Base-by-base conservation (phyloP, 2,329 filamentous ascomycete species). In the Westerdykella sp. region DNA sequence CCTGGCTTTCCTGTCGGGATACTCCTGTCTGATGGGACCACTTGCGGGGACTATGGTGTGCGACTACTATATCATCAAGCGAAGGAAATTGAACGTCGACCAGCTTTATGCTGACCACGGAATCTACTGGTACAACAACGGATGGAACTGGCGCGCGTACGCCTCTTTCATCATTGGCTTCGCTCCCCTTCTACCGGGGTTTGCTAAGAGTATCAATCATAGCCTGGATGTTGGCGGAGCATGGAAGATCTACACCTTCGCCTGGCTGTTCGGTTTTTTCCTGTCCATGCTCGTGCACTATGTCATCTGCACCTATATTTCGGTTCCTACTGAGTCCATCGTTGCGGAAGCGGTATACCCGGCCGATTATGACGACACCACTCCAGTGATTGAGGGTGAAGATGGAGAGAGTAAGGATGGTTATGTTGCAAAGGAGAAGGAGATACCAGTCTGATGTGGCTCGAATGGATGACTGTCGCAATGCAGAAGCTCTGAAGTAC, bases 231-330 rank as follows among this genome's bases (percentile, higher is more conserved):
- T 69, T 40, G 63, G 66, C 18, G 67, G 65, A 38, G 63, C 62
- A 18, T 68, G 66, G 65, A 69, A 67, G 55, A 62, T 68, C 23
- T 70, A 70, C 41, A 64, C 66, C 18, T 71, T 71, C 44, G 66
- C 66, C 2, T 71, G 67, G 65, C 51, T 69, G 9, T 71, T 69
- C 47, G 68, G 68, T 11, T 71, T 71, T 50, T 57, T 51, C 41
- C 47, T 65, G 21, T 60, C 64, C 6, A 44, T 63, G 18, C 41
- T 60, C 23, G 53, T 59, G n/a, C 67, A 70, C 48, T 70, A 68
- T 37, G 42, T 69, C 12, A 62, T 70, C 47, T 67, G 62, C 49
- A 65, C 53, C 3, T 70, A 69, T 37, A 51, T 70, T 38, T 69
- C 66, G n/a, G 57, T 60, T 18, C 53, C 60, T 6, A 61, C 54